Base-by-base conservation (phyloP, 1,284 basidiomycete species). In the Pulchroboletus neoregius region DNA sequence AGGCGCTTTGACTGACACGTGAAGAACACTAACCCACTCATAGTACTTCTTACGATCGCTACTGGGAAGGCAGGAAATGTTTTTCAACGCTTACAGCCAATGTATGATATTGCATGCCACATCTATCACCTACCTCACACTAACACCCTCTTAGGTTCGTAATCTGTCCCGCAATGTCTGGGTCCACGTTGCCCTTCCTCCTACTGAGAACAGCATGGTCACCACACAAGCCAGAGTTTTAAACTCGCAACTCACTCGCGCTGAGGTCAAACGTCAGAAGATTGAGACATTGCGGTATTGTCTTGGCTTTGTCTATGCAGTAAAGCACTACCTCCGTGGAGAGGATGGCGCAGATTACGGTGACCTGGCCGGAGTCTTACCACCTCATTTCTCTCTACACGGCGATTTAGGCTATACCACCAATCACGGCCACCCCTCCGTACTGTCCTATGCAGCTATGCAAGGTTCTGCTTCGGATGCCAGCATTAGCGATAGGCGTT, bases 1-100 rank as follows among this genome's bases (percentile, higher is more conserved):
- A 36, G 18, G 9, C 4, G 2, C 10, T 16, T 26, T 52, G 33
- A 43, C 9, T 22, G 36, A 43, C 13, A 49, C 39, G 22, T 35
- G n/a, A 18, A 37, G 30, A n/a, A 23, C 24, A 31, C 35, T 52
- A 23, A 58, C 13, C 6, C 30, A 24, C 30, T 16, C n/a, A 37
- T 27, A 88, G 85, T 15, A 85, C 84, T 20, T 89, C 84, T 9
- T 89, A 90, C 55, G 87, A 90, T 58, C 80, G 86, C 34, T 88
- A 81, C 60, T 87, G 83, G 74, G 87, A 94, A 70, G 93, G 91
- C 34, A 77, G 91, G 51, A 94, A 90, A 66, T 80, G 85, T 45
- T 94, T 93, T 66, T 78, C 79, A 0, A 61, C 75, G 6, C 61
- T 90, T 53, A 78, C 74, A 11, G 74, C 84, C 22, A 79, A 81